Conservation (phyloP, 2,329 filamentous ascomycete genomes). For the Trichoderma cornu-damae region DNA sequence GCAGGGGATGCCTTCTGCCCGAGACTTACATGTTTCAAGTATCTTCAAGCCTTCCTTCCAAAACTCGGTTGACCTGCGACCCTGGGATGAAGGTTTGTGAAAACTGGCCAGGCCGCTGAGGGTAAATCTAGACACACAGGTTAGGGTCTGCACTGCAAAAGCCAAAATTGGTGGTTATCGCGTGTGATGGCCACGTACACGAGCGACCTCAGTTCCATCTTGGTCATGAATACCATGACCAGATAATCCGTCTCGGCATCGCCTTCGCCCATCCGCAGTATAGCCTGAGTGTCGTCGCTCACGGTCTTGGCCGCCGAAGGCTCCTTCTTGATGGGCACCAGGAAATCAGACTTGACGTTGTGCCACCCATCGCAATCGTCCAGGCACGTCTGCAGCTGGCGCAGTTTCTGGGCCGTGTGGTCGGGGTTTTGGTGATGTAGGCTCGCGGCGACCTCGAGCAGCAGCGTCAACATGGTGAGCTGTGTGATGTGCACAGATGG, state of each 20-base stretch:
- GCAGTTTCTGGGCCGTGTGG: slow-evolving; percentile 55
- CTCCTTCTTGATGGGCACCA: slow-evolving; percentile 53
- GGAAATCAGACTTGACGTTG: slow-evolving; percentile 43
- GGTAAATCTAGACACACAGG: slow-evolving; percentile 41
- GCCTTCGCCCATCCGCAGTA: slow-evolving; percentile 46
- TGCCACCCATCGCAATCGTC: slow-evolving; percentile 53
- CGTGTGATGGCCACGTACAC: slow-evolving; percentile 47
- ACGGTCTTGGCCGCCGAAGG: slow-evolving; percentile 45
- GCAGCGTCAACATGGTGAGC: slow-evolving; percentile 58
- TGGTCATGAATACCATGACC: slow-evolving; percentile 56
- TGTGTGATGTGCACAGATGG: slow-evolving; percentile 59
- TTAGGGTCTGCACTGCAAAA: too few species aligned
- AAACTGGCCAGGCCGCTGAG: slow-evolving; percentile 48
- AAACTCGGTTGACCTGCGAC: slow-evolving; percentile 35
- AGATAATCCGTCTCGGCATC: slow-evolving; percentile 49
- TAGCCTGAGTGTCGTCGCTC: slow-evolving; percentile 51
- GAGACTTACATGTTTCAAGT: slow-evolving; percentile 43
- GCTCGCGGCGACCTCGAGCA: slow-evolving; percentile 66
- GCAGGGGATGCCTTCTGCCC: neutral
- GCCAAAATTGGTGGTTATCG: too few species aligned
- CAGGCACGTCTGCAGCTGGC: slow-evolving; percentile 55
- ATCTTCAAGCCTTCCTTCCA: slow-evolving; percentile 42
- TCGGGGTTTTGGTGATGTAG: slow-evolving; percentile 58
- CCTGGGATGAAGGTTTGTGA: slow-evolving; percentile 35
- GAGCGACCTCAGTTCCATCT: slow-evolving; percentile 52